These are phyloP conservation scores for Chlorella sp. DNA, from an alignment of 139 green algal species.

Conservation along the genomic window DNA sequence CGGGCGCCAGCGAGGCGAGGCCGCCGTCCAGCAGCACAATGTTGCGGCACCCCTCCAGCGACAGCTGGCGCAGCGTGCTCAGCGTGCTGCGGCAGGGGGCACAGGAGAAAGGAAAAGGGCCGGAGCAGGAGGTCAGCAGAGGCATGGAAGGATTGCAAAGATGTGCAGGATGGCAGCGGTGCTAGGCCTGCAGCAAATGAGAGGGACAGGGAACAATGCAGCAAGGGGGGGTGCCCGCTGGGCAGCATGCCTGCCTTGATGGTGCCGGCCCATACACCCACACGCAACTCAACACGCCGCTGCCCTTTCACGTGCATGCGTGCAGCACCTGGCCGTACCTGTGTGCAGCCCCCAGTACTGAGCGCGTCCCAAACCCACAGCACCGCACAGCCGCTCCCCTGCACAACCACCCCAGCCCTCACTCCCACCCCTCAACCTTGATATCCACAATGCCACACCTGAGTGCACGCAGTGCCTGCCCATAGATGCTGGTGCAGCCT, in stretches of 20 bases:
- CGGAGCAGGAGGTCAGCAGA: neutral
- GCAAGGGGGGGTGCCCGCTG: too few species aligned
- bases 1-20: neutral
- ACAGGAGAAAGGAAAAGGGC: neutral
- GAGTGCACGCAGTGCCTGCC: constrained; percentile 8
- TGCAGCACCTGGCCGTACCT: too few species aligned
- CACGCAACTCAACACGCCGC: too few species aligned
- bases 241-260: too few species aligned
- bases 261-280: too few species aligned
- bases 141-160: neutral
- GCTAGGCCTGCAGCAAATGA: too few species aligned
- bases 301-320: too few species aligned
- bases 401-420: too few species aligned
- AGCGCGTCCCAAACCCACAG: neutral
- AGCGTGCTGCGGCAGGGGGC: constrained; percentile 8
- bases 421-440: neutral
- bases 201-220: neutral
- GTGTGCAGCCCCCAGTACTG: too few species aligned
- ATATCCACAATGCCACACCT: neutral
- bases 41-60: constrained; percentile 36
- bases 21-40: constrained; percentile 40
- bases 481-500: constrained; percentile 33
- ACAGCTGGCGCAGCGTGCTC: constrained; percentile 16
- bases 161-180: neutral
- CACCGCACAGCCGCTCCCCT: neutral